A percentile compares a stretch with the other conserved stretches of the same genome.
These are phyloP conservation scores for Penstemon eatonii DNA, from an alignment of 257 asterid genomes.

Conservation along the genomic window DNA sequence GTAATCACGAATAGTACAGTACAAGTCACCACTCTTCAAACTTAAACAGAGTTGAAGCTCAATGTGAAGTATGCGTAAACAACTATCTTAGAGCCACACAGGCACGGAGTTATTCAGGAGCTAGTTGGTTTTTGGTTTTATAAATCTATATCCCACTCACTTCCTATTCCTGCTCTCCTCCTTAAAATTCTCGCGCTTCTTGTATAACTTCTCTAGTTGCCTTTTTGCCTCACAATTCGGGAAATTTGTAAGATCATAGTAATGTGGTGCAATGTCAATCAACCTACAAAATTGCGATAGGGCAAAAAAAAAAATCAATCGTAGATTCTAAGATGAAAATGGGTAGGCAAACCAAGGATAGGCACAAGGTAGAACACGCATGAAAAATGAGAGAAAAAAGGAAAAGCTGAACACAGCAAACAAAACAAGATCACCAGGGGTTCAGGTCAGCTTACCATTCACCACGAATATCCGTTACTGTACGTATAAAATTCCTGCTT, in stretches of 20 bases:
- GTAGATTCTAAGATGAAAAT: neutral
- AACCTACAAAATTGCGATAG: constrained; percentile 48
- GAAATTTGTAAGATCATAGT: constrained; percentile 77
- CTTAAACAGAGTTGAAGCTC: constrained; percentile 23
- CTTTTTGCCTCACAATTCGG: constrained; percentile 94
- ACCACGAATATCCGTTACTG: constrained; percentile 90
- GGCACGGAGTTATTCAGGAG: neutral
- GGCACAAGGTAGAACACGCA: neutral
- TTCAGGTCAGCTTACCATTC: constrained; percentile 64
- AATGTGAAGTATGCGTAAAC: neutral
- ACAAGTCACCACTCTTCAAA: constrained; percentile 7
- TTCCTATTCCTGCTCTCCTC: constrained; percentile 60
- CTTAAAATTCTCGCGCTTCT: constrained; percentile 64
- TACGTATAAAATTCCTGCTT: constrained; percentile 91
- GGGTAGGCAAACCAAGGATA: no score
- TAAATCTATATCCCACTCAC: constrained; percentile 25
- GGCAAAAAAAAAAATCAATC: neutral
- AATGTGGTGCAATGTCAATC: constrained; percentile 90
- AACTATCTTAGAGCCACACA: constrained; percentile 1
- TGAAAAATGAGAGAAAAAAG: neutral
- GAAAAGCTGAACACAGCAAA: neutral
- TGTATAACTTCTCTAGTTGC: constrained; percentile 68
- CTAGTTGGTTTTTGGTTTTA: neutral
- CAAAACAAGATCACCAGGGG: neutral
- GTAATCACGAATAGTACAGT: constrained; percentile 14